These are phyloP conservation scores for Baudoinia panamericana DNA, from an alignment of 495 filamentous ascomycete genomes.

Conservation along the genomic window DNA sequence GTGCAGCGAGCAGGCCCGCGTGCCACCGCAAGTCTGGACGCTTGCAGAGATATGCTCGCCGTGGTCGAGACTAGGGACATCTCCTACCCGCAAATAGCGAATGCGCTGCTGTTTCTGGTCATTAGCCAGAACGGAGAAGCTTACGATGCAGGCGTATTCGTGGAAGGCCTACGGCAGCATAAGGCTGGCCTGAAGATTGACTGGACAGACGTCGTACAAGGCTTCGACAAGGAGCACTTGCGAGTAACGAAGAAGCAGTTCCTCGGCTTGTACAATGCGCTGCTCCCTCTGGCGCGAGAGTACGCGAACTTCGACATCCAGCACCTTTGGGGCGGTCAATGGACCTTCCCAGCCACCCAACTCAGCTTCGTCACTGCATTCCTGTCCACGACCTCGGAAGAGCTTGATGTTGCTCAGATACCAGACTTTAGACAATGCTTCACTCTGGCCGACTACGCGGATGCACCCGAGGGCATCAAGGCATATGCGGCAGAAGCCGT, in stretches of 20 bases:
- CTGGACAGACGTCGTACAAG: conserved; percentile 69
- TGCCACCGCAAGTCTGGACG: conserved; percentile 40
- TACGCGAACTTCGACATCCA: conserved; percentile 58
- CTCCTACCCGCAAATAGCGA: conserved; percentile 68
- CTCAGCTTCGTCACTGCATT: conserved; percentile 82
- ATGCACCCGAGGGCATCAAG: conserved; percentile 55
- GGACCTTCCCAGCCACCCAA: conserved; percentile 75
- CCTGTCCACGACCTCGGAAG: conserved; percentile 50
- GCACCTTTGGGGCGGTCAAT: conserved; percentile 78
- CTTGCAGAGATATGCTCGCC: conserved; percentile 49
- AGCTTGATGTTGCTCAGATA: conserved; percentile 70
- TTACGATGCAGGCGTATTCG: conserved; percentile 62
- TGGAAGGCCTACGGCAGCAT: conserved; percentile 46
- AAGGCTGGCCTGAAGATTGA: conserved; percentile 48
- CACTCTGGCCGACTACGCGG: conserved; percentile 58
- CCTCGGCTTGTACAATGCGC: conserved; percentile 57
- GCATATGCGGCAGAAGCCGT: conserved; percentile 58
- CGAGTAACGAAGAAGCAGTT: conserved; percentile 69
- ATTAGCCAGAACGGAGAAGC: conserved; percentile 49
- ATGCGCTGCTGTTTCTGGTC: conserved; percentile 71
- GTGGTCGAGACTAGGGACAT: conserved; percentile 54
- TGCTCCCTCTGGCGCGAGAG: conserved; percentile 54
- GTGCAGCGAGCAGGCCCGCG: conserved; percentile 63
- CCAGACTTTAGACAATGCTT: conserved; percentile 69
- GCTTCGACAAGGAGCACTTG: conserved; percentile 70